Evolutionary conservation across 768 basidiomycete genomes (phyloP).

Genomic region (Psilocybe tampanensis): DNA sequence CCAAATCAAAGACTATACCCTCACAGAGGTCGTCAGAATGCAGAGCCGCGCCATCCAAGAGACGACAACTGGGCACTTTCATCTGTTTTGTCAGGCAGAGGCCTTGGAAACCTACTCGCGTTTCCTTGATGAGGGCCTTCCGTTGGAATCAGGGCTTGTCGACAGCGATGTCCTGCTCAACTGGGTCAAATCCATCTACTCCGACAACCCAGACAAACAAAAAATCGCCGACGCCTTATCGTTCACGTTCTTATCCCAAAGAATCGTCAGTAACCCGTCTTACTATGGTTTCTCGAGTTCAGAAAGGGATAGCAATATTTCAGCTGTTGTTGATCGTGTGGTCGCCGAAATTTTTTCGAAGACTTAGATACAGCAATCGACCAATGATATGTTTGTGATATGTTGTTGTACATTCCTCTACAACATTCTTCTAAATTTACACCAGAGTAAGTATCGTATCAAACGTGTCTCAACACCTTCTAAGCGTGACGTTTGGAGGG

Average conservation of each 20-base stretch:
- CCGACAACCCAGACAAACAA: slow-evolving; percentile 44
- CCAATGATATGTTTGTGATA: no score
- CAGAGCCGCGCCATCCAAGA: slow-evolving; percentile 82
- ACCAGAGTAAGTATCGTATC: not conserved
- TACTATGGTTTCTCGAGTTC: slow-evolving; percentile 70
- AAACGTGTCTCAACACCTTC: no score
- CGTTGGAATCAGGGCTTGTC: slow-evolving; percentile 80
- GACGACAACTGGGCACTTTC: slow-evolving; percentile 63
- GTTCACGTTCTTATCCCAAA: slow-evolving; percentile 77
- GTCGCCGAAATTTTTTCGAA: slow-evolving; percentile 24
- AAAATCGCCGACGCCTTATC: slow-evolving; percentile 76
- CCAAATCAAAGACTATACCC: slow-evolving; percentile 76
- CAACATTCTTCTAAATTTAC: slow-evolving; percentile 2
- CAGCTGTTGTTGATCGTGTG: slow-evolving; percentile 67
- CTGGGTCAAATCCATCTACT: slow-evolving; percentile 25
- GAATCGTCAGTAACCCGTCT: slow-evolving; percentile 77
- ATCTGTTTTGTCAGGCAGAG: slow-evolving; percentile 90
- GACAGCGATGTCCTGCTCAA: slow-evolving; percentile 48
- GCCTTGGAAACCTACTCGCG: slow-evolving; percentile 78
- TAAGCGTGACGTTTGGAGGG: not conserved
- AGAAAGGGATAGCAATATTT: slow-evolving; percentile 58
- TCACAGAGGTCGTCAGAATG: slow-evolving; percentile 88
- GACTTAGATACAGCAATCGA: not conserved
- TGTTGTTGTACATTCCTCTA: not conserved
- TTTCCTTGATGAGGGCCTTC: slow-evolving; percentile 87